These are phyloP conservation scores for Hymenoscyphus occultus DNA, from an alignment of 2,329 filamentous ascomycete genomes.

Conservation along the genomic window DNA sequence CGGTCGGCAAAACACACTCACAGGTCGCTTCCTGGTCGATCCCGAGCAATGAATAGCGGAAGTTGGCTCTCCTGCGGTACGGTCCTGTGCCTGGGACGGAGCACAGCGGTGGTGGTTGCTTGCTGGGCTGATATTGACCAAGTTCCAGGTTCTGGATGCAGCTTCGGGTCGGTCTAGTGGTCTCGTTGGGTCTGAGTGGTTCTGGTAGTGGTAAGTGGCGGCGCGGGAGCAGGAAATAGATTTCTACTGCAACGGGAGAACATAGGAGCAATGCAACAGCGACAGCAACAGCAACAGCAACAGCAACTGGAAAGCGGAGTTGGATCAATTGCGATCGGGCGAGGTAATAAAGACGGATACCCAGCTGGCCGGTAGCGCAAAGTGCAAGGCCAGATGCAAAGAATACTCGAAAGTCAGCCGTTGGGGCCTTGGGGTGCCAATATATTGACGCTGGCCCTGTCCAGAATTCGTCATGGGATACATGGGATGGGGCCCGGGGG, in stretches of 20 bases:
- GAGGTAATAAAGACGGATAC: conserved; percentile 17
- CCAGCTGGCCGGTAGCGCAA: conserved; percentile 34
- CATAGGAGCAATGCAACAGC: too few species aligned
- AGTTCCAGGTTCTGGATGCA: conserved; percentile 7
- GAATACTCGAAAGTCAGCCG: conserved; percentile 17
- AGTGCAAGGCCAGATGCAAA: conserved; percentile 30
- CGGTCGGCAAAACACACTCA: conserved; percentile 9
- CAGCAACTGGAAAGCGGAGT: neutral
- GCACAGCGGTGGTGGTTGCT: neutral
- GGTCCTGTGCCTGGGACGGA: neutral
- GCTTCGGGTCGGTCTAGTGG: neutral
- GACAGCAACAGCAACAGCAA: conserved; percentile 4
- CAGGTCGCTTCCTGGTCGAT: conserved; percentile 3
- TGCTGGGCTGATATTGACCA: conserved; percentile 6
- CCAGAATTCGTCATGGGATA: conserved; percentile 27
- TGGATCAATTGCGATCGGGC: neutral
- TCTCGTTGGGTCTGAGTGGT: neutral
- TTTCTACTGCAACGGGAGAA: neutral
- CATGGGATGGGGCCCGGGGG: conserved; percentile 16
- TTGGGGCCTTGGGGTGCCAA: conserved; percentile 33
- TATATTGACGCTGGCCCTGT: conserved; percentile 32
- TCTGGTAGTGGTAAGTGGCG: neutral
- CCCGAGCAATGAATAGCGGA: neutral
- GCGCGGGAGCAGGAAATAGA: conserved; percentile 3
- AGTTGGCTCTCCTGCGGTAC: neutral